Percentiles rank a stretch among this genome's conserved stretches.
Conservation (phyloP, 331 rosid species). For the Cydonia oblonga region DNA sequence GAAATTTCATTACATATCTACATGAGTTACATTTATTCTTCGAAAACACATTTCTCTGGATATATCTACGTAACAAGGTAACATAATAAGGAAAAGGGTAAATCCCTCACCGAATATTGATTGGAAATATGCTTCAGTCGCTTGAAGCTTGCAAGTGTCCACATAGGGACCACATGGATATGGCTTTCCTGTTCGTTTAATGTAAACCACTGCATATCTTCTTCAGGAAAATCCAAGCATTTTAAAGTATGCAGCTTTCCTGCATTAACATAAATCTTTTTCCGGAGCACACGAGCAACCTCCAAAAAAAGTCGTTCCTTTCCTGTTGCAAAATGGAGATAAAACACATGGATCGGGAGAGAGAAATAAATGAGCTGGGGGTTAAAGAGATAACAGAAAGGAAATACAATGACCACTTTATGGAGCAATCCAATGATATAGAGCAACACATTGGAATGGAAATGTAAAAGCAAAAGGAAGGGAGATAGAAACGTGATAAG, state of each 20-base stretch:
- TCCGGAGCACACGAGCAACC: conserved; percentile 81
- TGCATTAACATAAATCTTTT: conserved; percentile 65
- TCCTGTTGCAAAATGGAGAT: conserved; percentile 33
- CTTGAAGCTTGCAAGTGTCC: conserved; percentile 96
- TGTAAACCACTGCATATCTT: conserved; percentile 89
- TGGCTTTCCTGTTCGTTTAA: conserved; percentile 78
- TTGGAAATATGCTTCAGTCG: conserved; percentile 71
- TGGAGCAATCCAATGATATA: background rate
- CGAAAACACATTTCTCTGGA: background rate
- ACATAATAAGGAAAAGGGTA: background rate
- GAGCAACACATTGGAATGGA: background rate
- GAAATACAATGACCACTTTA: background rate
- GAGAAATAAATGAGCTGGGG: background rate
- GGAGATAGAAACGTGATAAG: too few relatives aligned
- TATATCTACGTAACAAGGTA: background rate
- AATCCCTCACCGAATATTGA: conserved; percentile 56
- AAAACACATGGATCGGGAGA: background rate
- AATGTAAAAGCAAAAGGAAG: background rate
- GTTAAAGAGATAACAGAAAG: background rate
- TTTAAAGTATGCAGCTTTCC: conserved; percentile 66
- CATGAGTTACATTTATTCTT: background rate
- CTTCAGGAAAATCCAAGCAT: conserved; percentile 66
- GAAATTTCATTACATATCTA: too few relatives aligned
- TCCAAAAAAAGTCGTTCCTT: conserved; percentile 89
- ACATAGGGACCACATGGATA: conserved; percentile 87